These are phyloP conservation scores for Sphagnum fallax DNA, from an alignment of 228 moss, liverwort and hornwort genomes.

Conservation along the genomic window DNA sequence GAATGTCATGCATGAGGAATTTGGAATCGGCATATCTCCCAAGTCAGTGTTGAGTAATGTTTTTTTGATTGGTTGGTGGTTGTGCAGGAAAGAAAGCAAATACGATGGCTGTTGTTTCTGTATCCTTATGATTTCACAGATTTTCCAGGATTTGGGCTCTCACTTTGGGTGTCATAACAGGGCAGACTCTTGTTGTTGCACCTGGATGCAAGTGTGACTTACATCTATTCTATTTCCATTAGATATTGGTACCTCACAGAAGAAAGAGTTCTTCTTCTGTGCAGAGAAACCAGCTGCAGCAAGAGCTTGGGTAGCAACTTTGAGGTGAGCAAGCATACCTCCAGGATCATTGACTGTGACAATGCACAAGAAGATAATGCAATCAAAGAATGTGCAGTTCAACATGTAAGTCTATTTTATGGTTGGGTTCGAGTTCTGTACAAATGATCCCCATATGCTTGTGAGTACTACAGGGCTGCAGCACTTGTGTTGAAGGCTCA, in stretches of 20 bases:
- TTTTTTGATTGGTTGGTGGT: not conserved
- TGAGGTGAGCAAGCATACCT: constrained; percentile 39
- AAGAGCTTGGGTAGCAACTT: constrained; percentile 91
- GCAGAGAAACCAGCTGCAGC: constrained; percentile 93
- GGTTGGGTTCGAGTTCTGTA: too few species aligned
- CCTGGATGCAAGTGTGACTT: not conserved
- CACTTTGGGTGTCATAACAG: not conserved
- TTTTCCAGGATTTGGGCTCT: not conserved
- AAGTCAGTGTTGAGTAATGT: not conserved
- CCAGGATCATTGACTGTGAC: too few species aligned
- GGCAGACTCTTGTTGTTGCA: not conserved
- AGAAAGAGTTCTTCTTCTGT: constrained; percentile 90
- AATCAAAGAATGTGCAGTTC: too few species aligned
- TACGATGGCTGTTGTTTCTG: constrained; percentile 76
- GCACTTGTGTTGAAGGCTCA: constrained; percentile 58
- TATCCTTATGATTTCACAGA: constrained; percentile 40
- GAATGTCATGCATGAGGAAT: not conserved
- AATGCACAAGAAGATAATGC: too few species aligned
- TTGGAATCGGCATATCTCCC: not conserved
- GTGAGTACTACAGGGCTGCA: constrained; percentile 38
- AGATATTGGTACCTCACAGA: constrained; percentile 93
- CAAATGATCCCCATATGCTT: too few species aligned
- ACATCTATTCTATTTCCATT: constrained; percentile 16
- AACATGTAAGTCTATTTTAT: too few species aligned
- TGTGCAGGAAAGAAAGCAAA: constrained; percentile 60